These are phyloP conservation scores for Eucalyptus tenuipes DNA, from an alignment of 345 rosid genomes.

Conservation along the genomic window DNA sequence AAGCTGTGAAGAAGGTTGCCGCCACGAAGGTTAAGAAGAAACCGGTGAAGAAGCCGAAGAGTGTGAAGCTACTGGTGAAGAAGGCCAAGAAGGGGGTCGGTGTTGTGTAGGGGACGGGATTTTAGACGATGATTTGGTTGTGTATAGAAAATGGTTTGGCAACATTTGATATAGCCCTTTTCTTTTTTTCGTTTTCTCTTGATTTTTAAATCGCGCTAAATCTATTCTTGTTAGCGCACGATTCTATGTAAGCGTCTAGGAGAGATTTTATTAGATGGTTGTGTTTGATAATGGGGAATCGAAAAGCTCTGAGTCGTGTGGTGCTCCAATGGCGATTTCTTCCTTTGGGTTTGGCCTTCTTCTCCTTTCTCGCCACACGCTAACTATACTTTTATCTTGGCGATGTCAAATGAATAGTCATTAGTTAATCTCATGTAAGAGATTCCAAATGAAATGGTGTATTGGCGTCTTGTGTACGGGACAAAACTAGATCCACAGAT, in stretches of 20 bases:
- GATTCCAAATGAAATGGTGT: too few relatives aligned
- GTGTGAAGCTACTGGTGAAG: slow-evolving; percentile 7
- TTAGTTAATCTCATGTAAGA: too few relatives aligned
- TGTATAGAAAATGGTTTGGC: neutral
- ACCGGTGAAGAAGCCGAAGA: too few relatives aligned
- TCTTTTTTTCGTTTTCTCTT: neutral
- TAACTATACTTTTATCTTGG: neutral
- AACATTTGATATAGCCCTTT: neutral
- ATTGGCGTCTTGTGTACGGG: too few relatives aligned
- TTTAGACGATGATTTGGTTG: neutral
- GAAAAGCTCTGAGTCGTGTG: neutral
- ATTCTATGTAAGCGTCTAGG: neutral
- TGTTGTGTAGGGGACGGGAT: neutral
- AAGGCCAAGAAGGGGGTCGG: slow-evolving; percentile 13
- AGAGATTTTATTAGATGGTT: neutral
- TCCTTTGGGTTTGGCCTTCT: neutral
- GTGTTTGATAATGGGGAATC: neutral
- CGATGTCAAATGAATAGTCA: neutral
- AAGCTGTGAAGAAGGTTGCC: too few relatives aligned
- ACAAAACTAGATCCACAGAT: too few relatives aligned
- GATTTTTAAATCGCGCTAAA: neutral
- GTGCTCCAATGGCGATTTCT: neutral
- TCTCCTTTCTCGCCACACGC: neutral
- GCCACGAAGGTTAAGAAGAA: too few relatives aligned
- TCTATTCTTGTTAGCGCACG: neutral